A percentile compares a stretch with the other conserved stretches of the same genome.
Conservation (phyloP, 2,329 filamentous ascomycete species). For the Davidsoniella virescens region DNA sequence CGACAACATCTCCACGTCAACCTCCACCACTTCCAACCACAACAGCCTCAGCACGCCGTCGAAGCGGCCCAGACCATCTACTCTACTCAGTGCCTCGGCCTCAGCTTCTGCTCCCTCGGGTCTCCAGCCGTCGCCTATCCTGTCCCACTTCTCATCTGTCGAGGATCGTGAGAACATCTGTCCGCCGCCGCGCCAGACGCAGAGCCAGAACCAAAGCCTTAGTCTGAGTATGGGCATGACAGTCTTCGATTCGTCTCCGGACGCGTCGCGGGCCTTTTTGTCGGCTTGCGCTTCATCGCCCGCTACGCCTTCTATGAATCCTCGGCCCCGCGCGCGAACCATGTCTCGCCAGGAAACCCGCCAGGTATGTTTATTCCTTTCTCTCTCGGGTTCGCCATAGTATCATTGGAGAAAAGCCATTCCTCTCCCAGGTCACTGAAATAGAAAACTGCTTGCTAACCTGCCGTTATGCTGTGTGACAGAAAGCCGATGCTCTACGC, state of each 20-base stretch:
- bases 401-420: too few species aligned
- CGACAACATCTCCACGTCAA: conserved; percentile 4
- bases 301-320: not conserved
- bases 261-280: conserved; percentile 11
- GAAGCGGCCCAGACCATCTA: not conserved
- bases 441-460: conserved; percentile 1
- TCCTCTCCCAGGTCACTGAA: not conserved
- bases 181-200: not conserved
- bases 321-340: not conserved
- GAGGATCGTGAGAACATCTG: not conserved
- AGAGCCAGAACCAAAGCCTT: not conserved
- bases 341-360: conserved; percentile 12
- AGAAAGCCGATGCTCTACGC: conserved; percentile 50
- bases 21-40: not conserved
- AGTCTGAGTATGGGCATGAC: conserved; percentile 2
- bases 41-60: conserved; percentile 4
- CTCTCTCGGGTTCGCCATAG: too few species aligned
- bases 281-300: conserved; percentile 8
- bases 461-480: conserved; percentile 10
- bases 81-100: not conserved
- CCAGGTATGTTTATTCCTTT: conserved; percentile 23
- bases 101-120: not conserved
- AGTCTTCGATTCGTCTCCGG: conserved; percentile 7
- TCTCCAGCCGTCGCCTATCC: conserved; percentile 7
- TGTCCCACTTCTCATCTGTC: conserved; percentile 3